Evolutionary conservation across 495 filamentous ascomycete genomes (phyloP).

Genomic region (Aspergillus asperescens): DNA sequence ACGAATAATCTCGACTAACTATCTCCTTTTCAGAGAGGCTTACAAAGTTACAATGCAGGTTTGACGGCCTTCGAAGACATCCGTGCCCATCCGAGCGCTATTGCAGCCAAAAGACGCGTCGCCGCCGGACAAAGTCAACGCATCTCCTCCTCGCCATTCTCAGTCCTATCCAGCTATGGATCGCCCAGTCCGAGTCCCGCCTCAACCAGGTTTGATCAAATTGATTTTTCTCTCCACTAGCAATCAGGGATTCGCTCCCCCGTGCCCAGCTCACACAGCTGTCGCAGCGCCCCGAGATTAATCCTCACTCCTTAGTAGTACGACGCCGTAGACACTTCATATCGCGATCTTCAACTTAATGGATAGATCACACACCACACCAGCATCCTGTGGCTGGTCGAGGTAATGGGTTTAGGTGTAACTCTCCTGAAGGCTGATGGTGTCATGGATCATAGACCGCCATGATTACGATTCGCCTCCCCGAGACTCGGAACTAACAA

Average conservation of each 20-base stretch:
- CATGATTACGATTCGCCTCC: neutral
- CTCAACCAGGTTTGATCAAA: constrained; percentile 14
- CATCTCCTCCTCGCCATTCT: constrained; percentile 1
- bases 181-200: constrained; percentile 18
- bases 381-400: constrained; percentile 1
- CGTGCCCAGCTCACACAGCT: neutral
- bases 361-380: neutral
- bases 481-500: neutral
- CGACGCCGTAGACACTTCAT: neutral
- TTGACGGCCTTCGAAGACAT: too few relatives aligned
- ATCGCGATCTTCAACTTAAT: neutral
- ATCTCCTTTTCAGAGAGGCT: too few relatives aligned
- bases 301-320: too few relatives aligned
- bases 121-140: neutral
- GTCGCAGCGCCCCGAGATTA: too few relatives aligned
- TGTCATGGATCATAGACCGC: neutral
- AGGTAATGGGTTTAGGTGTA: neutral
- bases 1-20: too few relatives aligned
- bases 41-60: too few relatives aligned
- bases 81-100: too few relatives aligned
- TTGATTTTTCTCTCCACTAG: neutral
- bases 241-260: neutral
- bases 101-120: neutral
- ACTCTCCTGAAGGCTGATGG: neutral
- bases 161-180: constrained; percentile 18